Conservation (phyloP, 257 asterid species). For the Przewalskia tangutica region DNA sequence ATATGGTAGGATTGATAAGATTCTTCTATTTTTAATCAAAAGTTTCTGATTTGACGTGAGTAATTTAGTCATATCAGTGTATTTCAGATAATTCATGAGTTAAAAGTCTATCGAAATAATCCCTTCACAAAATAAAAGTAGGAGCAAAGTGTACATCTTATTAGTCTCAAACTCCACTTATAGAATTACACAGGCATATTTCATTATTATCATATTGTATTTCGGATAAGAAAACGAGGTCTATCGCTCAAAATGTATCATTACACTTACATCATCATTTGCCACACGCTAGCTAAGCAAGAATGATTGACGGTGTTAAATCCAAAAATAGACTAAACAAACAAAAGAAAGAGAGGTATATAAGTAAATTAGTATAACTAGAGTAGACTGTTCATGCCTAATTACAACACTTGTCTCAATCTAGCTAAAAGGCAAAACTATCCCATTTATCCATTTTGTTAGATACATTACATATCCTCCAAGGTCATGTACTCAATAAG, state of each 20-base stretch:
- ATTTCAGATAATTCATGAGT: not conserved
- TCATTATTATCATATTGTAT: too few relatives aligned
- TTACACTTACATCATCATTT: too few relatives aligned
- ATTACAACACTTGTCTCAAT: not conserved
- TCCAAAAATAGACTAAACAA: not conserved
- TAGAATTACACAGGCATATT: too few relatives aligned
- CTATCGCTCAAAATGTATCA: too few relatives aligned
- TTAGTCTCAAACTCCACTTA: too few relatives aligned
- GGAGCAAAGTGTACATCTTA: too few relatives aligned
- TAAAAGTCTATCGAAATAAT: not conserved
- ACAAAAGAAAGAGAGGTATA: not conserved
- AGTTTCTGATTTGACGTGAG: accelerated
- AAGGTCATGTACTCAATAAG: too few relatives aligned
- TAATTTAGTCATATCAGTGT: accelerated
- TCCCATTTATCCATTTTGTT: not conserved
- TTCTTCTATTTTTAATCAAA: not conserved
- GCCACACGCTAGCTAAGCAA: too few relatives aligned
- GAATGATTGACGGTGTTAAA: not conserved
- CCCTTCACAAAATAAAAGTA: too few relatives aligned
- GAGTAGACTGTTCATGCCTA: not conserved
- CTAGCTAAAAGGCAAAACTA: not conserved
- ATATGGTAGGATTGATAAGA: not conserved
- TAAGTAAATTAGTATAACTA: not conserved
- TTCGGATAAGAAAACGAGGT: too few relatives aligned
- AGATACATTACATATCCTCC: not conserved